A percentile compares a stretch with the other conserved stretches of the same genome.
Conservation (phyloP, 1,284 basidiomycete genomes). For the Ceratobasidium papillatum region DNA sequence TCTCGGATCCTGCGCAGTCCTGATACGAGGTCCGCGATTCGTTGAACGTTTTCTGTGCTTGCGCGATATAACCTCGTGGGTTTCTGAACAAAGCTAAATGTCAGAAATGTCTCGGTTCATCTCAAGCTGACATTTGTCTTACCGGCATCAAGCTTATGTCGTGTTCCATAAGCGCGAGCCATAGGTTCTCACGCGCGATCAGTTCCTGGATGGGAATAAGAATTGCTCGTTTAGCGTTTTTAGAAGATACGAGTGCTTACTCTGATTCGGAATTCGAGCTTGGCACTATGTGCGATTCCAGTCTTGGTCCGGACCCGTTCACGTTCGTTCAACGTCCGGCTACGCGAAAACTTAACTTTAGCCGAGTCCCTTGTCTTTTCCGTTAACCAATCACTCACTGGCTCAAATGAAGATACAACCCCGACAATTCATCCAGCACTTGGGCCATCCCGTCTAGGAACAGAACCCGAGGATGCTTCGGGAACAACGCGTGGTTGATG, state of each 20-base stretch:
- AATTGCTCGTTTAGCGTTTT: not conserved
- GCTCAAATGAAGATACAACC: constrained; percentile 59
- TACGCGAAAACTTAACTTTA: too few relatives aligned
- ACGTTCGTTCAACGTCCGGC: constrained; percentile 50
- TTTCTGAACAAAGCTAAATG: constrained; percentile 53
- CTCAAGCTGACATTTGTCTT: constrained; percentile 43
- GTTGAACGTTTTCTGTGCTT: constrained; percentile 56
- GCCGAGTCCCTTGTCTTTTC: constrained; percentile 37
- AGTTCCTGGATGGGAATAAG: not conserved
- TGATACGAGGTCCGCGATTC: constrained; percentile 58
- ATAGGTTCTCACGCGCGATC: constrained; percentile 49
- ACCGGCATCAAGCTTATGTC: constrained; percentile 64
- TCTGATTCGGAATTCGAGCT: constrained; percentile 58
- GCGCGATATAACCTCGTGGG: constrained; percentile 59
- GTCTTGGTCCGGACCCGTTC: constrained; percentile 47
- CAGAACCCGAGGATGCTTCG: constrained; percentile 60
- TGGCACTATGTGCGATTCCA: constrained; percentile 49
- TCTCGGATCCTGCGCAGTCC: constrained; percentile 61
- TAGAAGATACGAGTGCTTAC: constrained; percentile 46
- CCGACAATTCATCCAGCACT: constrained; percentile 56
- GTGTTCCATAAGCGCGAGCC: constrained; percentile 59
- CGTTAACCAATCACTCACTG: constrained; percentile 58
- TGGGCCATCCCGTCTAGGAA: constrained; percentile 58
- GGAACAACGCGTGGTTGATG: constrained; percentile 60
- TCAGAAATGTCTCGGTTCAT: not conserved